These are phyloP conservation scores for Mortierella sp. DNA, from an alignment of 371 early-diverging fungal genomes.

Conservation along the genomic window DNA sequence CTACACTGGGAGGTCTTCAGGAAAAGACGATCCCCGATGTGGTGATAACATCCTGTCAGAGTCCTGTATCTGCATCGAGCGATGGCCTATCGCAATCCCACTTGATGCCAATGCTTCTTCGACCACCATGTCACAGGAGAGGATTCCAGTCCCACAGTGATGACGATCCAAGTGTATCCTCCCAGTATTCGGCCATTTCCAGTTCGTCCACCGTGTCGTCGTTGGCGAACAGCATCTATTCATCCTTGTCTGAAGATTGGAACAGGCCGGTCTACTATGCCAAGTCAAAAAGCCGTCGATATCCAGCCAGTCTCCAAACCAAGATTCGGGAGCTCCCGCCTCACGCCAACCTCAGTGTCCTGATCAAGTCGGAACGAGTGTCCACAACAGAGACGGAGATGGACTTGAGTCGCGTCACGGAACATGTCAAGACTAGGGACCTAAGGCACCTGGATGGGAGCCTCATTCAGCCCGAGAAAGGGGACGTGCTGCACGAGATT, in stretches of 20 bases:
- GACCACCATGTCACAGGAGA: no score
- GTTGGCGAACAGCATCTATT: slow-evolving; percentile 29
- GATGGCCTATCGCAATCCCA: neutral
- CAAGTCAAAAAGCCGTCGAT: slow-evolving; percentile 26
- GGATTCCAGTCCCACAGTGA: neutral
- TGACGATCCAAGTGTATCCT: neutral
- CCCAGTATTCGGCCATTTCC: neutral
- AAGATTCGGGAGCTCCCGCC: slow-evolving; percentile 9
- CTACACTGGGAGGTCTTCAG: no score
- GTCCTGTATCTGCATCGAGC: neutral
- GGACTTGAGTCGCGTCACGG: neutral
- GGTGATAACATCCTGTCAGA: slow-evolving; percentile 1
- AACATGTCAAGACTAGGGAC: neutral
- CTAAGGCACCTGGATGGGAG: slow-evolving; percentile 4
- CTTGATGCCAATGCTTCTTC: neutral
- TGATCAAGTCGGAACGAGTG: neutral
- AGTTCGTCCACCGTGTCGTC: slow-evolving; percentile 9
- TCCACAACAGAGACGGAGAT: neutral
- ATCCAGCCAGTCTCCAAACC: slow-evolving; percentile 14
- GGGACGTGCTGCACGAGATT: neutral
- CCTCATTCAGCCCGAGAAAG: neutral
- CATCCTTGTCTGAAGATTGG: slow-evolving; percentile 33
- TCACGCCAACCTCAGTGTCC: neutral
- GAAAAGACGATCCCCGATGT: neutral
- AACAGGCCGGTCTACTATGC: slow-evolving; percentile 21